Conservation (phyloP, 495 filamentous ascomycete species). For the Aspergillus campestris region DNA sequence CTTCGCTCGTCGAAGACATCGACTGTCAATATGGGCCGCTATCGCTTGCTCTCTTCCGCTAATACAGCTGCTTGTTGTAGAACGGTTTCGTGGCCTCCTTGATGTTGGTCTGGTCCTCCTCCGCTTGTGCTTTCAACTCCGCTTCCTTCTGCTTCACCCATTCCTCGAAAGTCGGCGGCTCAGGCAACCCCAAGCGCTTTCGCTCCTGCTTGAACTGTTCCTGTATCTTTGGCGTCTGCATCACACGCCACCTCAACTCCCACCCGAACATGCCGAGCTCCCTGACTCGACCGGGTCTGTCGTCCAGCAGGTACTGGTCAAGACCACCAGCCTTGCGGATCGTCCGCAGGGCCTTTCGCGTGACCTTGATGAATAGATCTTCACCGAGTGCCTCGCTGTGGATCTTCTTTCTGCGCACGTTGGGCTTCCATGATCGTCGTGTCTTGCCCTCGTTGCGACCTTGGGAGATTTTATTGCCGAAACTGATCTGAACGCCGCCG, state of each 20-base stretch:
- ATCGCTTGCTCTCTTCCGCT: background rate
- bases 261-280: conserved; percentile 84
- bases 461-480: conserved; percentile 84
- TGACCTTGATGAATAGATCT: conserved; percentile 65
- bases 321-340: conserved; percentile 82
- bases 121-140: conserved; percentile 22
- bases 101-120: conserved; percentile 31
- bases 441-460: conserved; percentile 70
- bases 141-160: conserved; percentile 32
- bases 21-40: background rate
- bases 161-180: conserved; percentile 32
- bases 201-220: conserved; percentile 51
- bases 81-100: conserved; percentile 28
- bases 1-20: background rate
- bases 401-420: conserved; percentile 70
- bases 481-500: conserved; percentile 66
- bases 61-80: conserved; percentile 23
- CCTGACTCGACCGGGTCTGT: conserved; percentile 62
- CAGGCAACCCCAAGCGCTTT: conserved; percentile 36
- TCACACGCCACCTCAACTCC: conserved; percentile 74
- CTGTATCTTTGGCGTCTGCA: conserved; percentile 61
- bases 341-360: conserved; percentile 68
- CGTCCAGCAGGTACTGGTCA: conserved; percentile 80
- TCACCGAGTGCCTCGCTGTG: conserved; percentile 58
- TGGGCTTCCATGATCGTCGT: conserved; percentile 78